Evolutionary conservation across 176 grass and related monocot genomes (phyloP).

Genomic region (Calamus simplicifolius): DNA sequence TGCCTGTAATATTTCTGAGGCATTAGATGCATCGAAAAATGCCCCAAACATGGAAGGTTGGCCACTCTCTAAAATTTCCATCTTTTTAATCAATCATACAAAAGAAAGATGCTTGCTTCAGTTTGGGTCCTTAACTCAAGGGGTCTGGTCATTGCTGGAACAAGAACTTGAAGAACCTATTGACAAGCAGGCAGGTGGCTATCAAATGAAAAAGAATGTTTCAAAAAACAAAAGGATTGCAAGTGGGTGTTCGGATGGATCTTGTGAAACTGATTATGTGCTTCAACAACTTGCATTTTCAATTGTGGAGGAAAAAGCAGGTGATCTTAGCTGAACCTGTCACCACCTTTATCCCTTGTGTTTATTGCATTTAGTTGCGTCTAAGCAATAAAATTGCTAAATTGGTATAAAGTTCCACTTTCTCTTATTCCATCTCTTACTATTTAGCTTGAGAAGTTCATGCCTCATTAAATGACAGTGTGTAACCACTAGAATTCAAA

Average conservation of each 20-base stretch:
- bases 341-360: background rate
- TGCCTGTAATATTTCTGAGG: slow-evolving; percentile 5
- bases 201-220: background rate
- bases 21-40: slow-evolving; percentile 2
- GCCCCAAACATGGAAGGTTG: background rate
- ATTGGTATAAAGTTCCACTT: too few relatives aligned
- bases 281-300: slow-evolving; percentile 43
- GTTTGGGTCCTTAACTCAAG: slow-evolving; percentile 23
- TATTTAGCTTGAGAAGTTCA: too few relatives aligned
- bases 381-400: too few relatives aligned
- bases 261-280: slow-evolving; percentile 1
- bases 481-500: too few relatives aligned
- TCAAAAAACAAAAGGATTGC: background rate
- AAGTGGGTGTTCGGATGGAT: background rate
- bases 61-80: background rate
- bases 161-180: slow-evolving; percentile 25
- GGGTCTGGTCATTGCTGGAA: slow-evolving; percentile 52
- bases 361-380: background rate
- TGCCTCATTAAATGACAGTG: too few relatives aligned
- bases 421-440: too few relatives aligned
- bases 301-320: slow-evolving; percentile 45
- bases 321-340: slow-evolving; percentile 16
- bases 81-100: slow-evolving; percentile 12
- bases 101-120: slow-evolving; percentile 48
- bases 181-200: background rate